Conservation (phyloP, 2,329 filamentous ascomycete genomes). For the Monosporascus sp. region DNA sequence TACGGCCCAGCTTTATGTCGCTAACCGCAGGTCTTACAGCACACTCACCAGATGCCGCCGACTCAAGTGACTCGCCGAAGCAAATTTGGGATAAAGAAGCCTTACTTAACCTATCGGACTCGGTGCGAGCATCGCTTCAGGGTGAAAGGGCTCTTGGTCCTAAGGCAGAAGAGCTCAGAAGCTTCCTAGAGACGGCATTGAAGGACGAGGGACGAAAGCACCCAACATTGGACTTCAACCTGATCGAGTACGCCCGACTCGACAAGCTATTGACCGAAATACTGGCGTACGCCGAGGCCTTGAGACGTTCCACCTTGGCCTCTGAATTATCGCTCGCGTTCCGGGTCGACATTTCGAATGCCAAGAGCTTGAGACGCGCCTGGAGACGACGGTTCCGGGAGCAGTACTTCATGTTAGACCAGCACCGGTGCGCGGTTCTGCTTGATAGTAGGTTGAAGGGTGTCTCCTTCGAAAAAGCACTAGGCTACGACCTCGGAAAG, state of each 20-base stretch:
- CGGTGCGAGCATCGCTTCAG: constrained; percentile 32
- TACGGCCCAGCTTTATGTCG: background rate
- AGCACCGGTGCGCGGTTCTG: constrained; percentile 34
- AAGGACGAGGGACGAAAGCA: constrained; percentile 32
- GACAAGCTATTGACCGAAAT: constrained; percentile 40
- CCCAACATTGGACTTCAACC: constrained; percentile 33
- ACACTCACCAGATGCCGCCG: constrained; percentile 8
- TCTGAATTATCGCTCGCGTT: constrained; percentile 24
- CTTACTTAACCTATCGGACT: constrained; percentile 38
- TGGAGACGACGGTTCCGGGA: constrained; percentile 42
- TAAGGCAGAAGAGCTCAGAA: constrained; percentile 30
- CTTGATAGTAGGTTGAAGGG: constrained; percentile 34
- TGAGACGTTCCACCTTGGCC: constrained; percentile 25
- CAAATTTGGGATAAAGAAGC: constrained; percentile 13
- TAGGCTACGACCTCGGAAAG: constrained; percentile 25
- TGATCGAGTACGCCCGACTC: constrained; percentile 31
- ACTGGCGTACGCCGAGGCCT: constrained; percentile 32
- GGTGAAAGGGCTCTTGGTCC: constrained; percentile 27
- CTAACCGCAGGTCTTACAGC: constrained; percentile 5
- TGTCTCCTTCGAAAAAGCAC: constrained; percentile 32
- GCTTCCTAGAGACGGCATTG: constrained; percentile 34
- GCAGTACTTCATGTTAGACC: constrained; percentile 41
- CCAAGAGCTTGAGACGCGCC: constrained; percentile 33
- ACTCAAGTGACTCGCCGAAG: constrained; percentile 13
- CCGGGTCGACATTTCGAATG: constrained; percentile 30